These are phyloP conservation scores for Colletotrichum tanaceti DNA, from an alignment of 2,329 filamentous ascomycete genomes.

Conservation along the genomic window DNA sequence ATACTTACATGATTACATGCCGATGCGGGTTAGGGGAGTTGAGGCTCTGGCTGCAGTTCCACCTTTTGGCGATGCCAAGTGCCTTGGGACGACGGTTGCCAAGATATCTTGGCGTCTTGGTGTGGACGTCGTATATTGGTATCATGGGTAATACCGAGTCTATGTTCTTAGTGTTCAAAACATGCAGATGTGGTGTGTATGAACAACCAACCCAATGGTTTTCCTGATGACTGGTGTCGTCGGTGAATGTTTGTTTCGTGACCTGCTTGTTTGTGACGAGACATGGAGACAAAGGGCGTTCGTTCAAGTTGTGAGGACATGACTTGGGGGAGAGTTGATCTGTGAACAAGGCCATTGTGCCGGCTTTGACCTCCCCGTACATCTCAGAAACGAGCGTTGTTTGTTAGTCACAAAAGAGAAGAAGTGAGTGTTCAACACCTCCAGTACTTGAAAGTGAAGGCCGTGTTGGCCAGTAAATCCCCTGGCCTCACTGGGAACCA, in stretches of 20 bases:
- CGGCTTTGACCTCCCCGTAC: not conserved
- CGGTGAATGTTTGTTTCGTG: not conserved
- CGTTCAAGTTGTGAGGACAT: not conserved
- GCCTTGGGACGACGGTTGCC: slow-evolving; percentile 21
- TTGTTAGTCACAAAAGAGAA: not conserved
- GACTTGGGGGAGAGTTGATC: not conserved
- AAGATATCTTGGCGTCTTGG: slow-evolving; percentile 34
- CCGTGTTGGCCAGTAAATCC: not conserved
- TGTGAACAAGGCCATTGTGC: not conserved
- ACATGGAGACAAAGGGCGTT: not conserved
- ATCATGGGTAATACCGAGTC: too few species aligned
- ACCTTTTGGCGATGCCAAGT: slow-evolving; percentile 19
- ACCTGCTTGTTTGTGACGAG: not conserved
- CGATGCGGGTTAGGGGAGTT: slow-evolving; percentile 22
- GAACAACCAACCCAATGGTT: too few species aligned
- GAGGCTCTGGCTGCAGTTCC: slow-evolving; percentile 34
- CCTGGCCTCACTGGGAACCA: not conserved
- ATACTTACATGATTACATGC: not conserved
- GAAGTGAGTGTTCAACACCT: too few species aligned
- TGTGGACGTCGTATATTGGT: slow-evolving; percentile 13
- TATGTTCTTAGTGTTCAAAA: too few species aligned
- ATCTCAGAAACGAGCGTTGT: not conserved
- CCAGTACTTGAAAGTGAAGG: not conserved
- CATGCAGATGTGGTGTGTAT: too few species aligned
- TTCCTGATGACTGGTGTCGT: not conserved